Base-by-base conservation (phyloP, 2,329 filamentous ascomycete species). In the Apiospora saccharicola region DNA sequence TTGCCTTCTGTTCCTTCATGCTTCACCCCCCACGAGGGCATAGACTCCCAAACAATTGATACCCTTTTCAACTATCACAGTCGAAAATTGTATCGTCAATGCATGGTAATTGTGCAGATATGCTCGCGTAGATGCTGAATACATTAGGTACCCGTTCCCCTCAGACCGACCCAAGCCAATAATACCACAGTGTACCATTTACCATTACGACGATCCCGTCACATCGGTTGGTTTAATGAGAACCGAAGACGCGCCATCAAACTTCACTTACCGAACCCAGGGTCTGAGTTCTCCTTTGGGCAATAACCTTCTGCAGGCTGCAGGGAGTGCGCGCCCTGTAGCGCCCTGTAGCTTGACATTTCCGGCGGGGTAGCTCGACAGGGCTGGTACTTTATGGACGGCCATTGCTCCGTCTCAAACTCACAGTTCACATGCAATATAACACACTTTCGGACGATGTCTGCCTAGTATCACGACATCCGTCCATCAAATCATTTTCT, bases 311-410 rank as follows among this genome's bases (percentile, higher is more conserved):
- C 30, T 22, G 1, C 16, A 7, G 10, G 10, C 30, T 22, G 1
- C 16, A 7, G 10, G 10, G 10, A 13, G 34, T 47, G 19, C 26
- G 14, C 53, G 53, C 53, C 30, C 53, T 61, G 16, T 37, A 19
- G 30, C 22, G 57, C 30, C 57, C 57, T 64, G 57, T 13, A 64
- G 34, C 19, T 64, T 64, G 57, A n/a, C 57, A 64, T n/a, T 34
- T 22, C 4, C 19, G 14, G 57, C 57, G 57, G 57, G 57, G 57
- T 64, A 64, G 8, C 12, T 22, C 14, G 30, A 22, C 53, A 10
- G 22, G 26, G 14, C 26, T 57, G 51, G 26, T 61, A 22, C 22
- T 22, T 61, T 41, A 8, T 41, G 8, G 37, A 37, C 16, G 19
- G 7, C 10, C 10, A 30, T 3, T 4, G 2, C 10, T 14, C 10